Conservation (phyloP, 345 rosid species). For the Arabis alpina region DNA sequence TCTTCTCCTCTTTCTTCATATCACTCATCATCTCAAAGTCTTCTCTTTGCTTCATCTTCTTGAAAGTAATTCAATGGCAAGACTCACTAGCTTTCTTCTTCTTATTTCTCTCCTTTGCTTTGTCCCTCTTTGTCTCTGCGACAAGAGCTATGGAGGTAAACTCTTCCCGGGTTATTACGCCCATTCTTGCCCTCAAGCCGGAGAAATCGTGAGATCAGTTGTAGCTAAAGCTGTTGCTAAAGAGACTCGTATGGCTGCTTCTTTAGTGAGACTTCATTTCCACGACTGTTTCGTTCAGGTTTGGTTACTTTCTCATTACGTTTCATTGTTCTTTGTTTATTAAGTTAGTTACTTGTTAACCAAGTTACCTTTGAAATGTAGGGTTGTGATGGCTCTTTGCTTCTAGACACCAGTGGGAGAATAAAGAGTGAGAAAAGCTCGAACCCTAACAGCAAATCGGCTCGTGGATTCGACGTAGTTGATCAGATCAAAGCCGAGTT, state of each 20-base stretch:
- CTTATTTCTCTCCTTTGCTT: constrained; percentile 55
- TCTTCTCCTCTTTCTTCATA: constrained; percentile 29
- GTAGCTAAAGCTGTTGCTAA: constrained; percentile 64
- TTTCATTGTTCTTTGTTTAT: too few relatives aligned
- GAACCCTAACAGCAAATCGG: constrained; percentile 73
- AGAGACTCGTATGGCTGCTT: constrained; percentile 85
- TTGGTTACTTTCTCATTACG: constrained; percentile 1
- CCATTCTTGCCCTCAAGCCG: constrained; percentile 67
- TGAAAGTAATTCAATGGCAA: constrained; percentile 47
- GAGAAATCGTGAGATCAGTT: constrained; percentile 55
- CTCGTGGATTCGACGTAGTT: constrained; percentile 81
- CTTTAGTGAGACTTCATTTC: constrained; percentile 77
- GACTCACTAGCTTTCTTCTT: constrained; percentile 39
- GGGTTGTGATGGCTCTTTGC: constrained; percentile 92
- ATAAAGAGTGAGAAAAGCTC: constrained; percentile 77
- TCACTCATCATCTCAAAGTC: constrained; percentile 35
- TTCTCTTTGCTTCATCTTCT: constrained; percentile 17
- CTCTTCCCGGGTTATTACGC: constrained; percentile 64
- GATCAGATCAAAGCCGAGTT: constrained; percentile 78
- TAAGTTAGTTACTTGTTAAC: neutral
- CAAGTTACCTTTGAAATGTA: constrained; percentile 37
- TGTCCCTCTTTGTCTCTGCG: constrained; percentile 50
- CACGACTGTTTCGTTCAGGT: constrained; percentile 94
- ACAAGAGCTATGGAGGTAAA: constrained; percentile 44
- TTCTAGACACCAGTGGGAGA: constrained; percentile 68